Percentiles rank a stretch among this genome's conserved stretches.
These are phyloP conservation scores for Beverwykella pulmonaria DNA, from an alignment of 495 filamentous ascomycete species.

Conservation along the genomic window DNA sequence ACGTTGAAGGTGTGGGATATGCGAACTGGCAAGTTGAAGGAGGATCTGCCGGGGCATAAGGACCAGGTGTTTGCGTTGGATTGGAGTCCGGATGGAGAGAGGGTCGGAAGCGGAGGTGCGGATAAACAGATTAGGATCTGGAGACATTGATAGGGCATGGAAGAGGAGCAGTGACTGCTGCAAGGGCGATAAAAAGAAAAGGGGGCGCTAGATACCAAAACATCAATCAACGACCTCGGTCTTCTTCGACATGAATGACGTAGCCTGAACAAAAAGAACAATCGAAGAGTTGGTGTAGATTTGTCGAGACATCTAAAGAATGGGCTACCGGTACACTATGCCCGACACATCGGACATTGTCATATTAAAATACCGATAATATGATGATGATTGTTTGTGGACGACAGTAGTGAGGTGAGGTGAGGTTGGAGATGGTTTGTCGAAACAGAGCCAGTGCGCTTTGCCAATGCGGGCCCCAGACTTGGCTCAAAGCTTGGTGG, in stretches of 20 bases:
- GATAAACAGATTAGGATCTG: conserved; percentile 89
- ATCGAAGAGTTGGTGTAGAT: too few species aligned
- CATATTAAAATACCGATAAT: too few species aligned
- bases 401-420: not conserved
- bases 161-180: not conserved
- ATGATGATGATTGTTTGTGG: too few species aligned
- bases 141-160: conserved; percentile 59
- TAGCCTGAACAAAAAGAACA: too few species aligned
- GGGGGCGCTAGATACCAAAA: not conserved
- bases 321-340: too few species aligned
- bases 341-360: too few species aligned
- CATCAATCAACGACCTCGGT: too few species aligned
- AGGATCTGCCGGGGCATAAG: conserved; percentile 89
- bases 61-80: conserved; percentile 95
- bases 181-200: not conserved
- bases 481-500: conserved; percentile 13
- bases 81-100: conserved; percentile 84
- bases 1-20: conserved; percentile 96
- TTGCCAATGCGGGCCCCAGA: conserved; percentile 8
- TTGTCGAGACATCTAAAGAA: too few species aligned
- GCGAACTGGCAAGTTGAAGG: conserved; percentile 75
- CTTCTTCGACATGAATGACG: too few species aligned
- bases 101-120: conserved; percentile 86
- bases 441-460: conserved; percentile 8
- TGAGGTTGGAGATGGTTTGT: conserved; percentile 10